phyloP scores from a whole-genome alignment of 257 asterid species.

The Apocynum venetum region DNA sequence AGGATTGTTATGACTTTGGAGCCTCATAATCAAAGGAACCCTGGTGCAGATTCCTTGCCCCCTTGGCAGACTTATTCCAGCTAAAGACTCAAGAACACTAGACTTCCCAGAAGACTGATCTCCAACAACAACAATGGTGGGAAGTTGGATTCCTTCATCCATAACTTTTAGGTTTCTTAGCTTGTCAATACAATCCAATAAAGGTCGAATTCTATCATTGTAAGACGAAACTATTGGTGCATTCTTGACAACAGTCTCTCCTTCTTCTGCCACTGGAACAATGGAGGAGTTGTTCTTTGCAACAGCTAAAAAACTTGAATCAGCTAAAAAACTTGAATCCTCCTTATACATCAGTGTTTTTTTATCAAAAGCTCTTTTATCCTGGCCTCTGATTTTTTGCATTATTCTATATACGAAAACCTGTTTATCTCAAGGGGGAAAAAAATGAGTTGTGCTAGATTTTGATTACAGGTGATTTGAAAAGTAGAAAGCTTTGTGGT shows the following conservation, averaged over 20 bases:
- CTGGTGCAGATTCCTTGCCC: slow-evolving; percentile 21
- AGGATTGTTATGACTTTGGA: slow-evolving; percentile 1
- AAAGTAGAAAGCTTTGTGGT: too few relatives aligned
- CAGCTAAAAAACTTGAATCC: too few relatives aligned
- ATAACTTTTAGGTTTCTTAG: slow-evolving; percentile 12
- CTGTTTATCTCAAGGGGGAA: too few relatives aligned
- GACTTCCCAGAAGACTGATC: slow-evolving; percentile 25
- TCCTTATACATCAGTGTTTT: neutral
- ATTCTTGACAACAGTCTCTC: neutral
- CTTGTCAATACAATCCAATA: slow-evolving; percentile 11
- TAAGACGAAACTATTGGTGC: slow-evolving; percentile 3
- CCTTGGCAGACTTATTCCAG: slow-evolving; percentile 20
- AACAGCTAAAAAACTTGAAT: neutral
- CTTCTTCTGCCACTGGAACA: neutral
- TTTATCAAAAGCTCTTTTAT: neutral
- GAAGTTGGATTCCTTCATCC: slow-evolving; percentile 24
- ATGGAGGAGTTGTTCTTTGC: neutral
- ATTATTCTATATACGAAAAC: too few relatives aligned
- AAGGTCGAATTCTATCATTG: slow-evolving; percentile 1
- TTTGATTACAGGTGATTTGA: too few relatives aligned
- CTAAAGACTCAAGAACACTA: slow-evolving; percentile 16
- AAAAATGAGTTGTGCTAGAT: too few relatives aligned
- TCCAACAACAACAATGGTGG: slow-evolving; percentile 21
- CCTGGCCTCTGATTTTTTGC: neutral
- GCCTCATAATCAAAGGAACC: slow-evolving; percentile 24